Conservation (phyloP, 2,329 filamentous ascomycete species). For the Nannizzia gypsea region DNA sequence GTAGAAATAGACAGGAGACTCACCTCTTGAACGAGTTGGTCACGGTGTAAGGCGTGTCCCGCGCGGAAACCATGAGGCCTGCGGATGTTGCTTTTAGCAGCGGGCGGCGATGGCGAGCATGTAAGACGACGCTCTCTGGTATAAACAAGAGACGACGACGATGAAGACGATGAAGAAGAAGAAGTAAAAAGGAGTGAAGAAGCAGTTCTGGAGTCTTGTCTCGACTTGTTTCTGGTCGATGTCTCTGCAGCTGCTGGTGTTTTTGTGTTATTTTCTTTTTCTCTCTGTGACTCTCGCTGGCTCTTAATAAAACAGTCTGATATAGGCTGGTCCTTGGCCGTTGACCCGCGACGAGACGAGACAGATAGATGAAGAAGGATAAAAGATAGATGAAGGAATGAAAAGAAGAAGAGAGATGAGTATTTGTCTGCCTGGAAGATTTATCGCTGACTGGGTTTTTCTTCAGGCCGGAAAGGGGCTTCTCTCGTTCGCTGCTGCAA, state of each 20-base stretch:
- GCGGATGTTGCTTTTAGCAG: background rate
- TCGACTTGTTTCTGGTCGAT: no score
- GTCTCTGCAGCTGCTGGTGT: background rate
- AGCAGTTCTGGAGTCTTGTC: background rate
- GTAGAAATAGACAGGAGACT: slow-evolving; percentile 8
- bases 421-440: background rate
- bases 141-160: no score
- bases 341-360: background rate
- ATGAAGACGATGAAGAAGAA: background rate
- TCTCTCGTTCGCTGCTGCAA: background rate
- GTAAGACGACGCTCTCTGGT: no score
- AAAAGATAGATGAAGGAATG: background rate
- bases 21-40: slow-evolving; percentile 41
- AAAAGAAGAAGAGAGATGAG: background rate
- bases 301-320: background rate
- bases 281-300: background rate
- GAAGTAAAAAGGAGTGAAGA: background rate
- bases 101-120: background rate
- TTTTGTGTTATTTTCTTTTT: background rate
- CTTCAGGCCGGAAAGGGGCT: background rate
- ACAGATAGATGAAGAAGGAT: background rate
- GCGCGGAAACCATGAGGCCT: slow-evolving; percentile 15
- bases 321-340: background rate
- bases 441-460: background rate
- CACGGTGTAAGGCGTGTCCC: slow-evolving; percentile 40